A percentile compares a stretch with the other conserved stretches of the same genome.
Conservation (phyloP, 225 moss, liverwort and hornwort genomes). For the Polytrichum formosum region DNA sequence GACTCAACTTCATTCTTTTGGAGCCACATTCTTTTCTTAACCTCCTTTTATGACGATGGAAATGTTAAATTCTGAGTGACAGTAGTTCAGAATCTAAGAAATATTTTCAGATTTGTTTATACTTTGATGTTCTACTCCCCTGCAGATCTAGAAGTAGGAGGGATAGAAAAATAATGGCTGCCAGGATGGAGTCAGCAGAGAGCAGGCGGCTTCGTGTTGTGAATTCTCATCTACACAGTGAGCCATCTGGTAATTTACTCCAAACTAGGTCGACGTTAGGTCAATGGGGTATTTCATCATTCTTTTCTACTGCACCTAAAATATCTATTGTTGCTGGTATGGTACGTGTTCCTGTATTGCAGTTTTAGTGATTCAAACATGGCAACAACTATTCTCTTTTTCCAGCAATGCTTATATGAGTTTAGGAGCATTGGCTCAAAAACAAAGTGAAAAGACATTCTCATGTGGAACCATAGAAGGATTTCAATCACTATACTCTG, state of each 20-base stretch:
- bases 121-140: too few relatives aligned
- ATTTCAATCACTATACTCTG: background rate
- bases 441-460: background rate
- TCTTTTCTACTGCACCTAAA: background rate
- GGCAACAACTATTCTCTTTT: background rate
- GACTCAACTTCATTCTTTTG: too few relatives aligned
- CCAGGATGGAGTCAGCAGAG: conserved; percentile 28
- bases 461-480: too few relatives aligned
- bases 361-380: background rate
- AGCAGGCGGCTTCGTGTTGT: conserved; percentile 27
- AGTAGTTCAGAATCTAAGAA: too few relatives aligned
- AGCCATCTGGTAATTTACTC: conserved; percentile 23
- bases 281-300: background rate
- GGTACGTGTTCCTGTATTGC: background rate
- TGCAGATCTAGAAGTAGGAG: too few relatives aligned
- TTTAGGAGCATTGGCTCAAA: background rate
- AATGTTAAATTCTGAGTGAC: too few relatives aligned
- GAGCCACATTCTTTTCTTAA: too few relatives aligned
- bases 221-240: conserved; percentile 39
- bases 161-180: too few relatives aligned
- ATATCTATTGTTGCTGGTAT: background rate
- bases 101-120: too few relatives aligned
- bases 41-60: too few relatives aligned
- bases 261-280: too few relatives aligned
- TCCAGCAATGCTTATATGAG: background rate